Conservation (phyloP, 2,329 filamentous ascomycete species). For the Lachnellula cervina region DNA sequence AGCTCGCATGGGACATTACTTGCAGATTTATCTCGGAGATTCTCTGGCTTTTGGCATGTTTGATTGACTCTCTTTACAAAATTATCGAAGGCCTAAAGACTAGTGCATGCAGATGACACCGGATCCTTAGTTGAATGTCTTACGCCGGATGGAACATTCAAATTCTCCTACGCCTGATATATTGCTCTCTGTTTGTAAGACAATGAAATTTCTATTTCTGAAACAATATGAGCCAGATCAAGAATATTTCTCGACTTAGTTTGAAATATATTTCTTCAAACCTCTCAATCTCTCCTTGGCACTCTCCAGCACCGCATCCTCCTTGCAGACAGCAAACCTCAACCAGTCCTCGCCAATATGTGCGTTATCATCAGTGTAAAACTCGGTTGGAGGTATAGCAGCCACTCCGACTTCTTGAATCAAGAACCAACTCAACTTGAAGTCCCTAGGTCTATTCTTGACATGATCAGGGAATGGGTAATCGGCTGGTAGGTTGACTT, state of each 20-base stretch:
- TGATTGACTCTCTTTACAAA: too few relatives aligned
- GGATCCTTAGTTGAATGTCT: too few relatives aligned
- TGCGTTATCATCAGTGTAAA: conserved; percentile 82
- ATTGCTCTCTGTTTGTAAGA: too few relatives aligned
- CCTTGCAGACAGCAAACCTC: conserved; percentile 93
- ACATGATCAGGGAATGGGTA: conserved; percentile 92
- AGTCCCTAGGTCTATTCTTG: conserved; percentile 79
- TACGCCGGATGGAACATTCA: too few relatives aligned
- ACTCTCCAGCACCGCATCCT: conserved; percentile 75
- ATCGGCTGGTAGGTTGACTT: conserved; percentile 74
- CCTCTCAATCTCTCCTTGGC: conserved; percentile 72
- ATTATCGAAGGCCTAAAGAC: too few relatives aligned
- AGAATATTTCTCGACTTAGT: neutral
- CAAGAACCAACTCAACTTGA: conserved; percentile 92
- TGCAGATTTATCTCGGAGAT: too few relatives aligned
- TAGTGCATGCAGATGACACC: too few relatives aligned
- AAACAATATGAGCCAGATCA: neutral
- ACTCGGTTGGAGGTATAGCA: conserved; percentile 93
- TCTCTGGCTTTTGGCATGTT: too few relatives aligned
- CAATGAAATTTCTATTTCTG: neutral
- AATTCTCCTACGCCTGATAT: too few relatives aligned
- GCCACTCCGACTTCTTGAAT: conserved; percentile 96
- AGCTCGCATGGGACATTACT: too few relatives aligned
- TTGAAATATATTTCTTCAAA: conserved; percentile 42
- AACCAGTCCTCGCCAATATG: conserved; percentile 89